Base-by-base conservation (phyloP, 495 filamentous ascomycete genomes). In the Achaetomiella virescens region DNA sequence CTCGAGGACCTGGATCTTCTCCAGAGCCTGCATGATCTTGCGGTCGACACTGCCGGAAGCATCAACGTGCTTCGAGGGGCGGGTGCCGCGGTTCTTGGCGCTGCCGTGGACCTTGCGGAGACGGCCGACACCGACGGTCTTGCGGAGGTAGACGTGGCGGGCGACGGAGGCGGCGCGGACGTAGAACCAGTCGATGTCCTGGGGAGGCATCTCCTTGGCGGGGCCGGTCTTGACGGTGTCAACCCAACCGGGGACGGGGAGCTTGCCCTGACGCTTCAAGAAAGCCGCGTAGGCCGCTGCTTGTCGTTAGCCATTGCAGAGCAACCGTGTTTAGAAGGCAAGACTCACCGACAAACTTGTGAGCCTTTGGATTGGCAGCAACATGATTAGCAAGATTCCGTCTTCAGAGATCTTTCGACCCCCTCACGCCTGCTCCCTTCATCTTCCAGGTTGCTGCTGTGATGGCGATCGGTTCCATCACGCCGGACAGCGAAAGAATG, bases 1-100 rank as follows among this genome's bases (percentile, higher is more conserved):
- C 87, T 98, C 93, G 51, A 98, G 78, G 65, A 98, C 89, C 73
- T 91, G 91, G 72, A 98, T 97, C 85, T 96, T 96, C 89, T 97
- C 92, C 45, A 98, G 84, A 51, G 90, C 81, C 84, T 97, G 92
- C 73, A 96, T 79, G 62, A 92, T 83, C 80, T 96, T 96, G 70
- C 93, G 88, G 79, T 98, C 93, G 61, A 98, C 92, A 70, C 82
- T 84, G 68, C 93, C 93, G 68, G 83, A 88, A 72, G 91, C 93
- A 72, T 97, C 87, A 70, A 96, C 90, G 83, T 98, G 93, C 77
- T 97, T 87, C 49, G 83, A 86, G 66, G 93, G 93, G 65, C 89
- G 83, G 63, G 83, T 82, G 63, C 93, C 93, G 69, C 93, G 91
- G 84, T 98, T 98, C 85, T 96, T 96, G 78, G 87, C 86, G 60